A percentile compares a stretch with the other conserved stretches of the same genome.
Evolutionary conservation across 345 rosid species (phyloP).

Genomic region (Brassica napus): DNA sequence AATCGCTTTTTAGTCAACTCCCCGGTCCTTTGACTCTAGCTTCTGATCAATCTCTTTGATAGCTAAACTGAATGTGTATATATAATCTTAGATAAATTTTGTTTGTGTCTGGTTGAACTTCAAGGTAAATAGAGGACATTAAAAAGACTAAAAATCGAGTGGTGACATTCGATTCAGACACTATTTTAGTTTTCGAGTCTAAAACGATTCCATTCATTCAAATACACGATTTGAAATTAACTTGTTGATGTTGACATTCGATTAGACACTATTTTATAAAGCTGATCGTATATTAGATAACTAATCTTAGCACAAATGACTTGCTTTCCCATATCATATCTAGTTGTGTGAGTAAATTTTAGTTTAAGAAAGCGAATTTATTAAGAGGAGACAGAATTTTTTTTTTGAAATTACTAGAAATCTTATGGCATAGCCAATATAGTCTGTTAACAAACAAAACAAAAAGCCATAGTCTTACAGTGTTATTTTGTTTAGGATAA

Average conservation of each 20-base stretch:
- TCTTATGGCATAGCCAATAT: conserved; percentile 9
- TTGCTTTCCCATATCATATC: not conserved
- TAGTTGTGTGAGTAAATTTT: conserved; percentile 1
- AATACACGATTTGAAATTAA: not conserved
- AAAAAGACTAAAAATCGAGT: no score
- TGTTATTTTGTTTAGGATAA: not conserved
- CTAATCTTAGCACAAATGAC: not conserved
- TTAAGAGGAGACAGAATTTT: not conserved
- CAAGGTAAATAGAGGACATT: no score
- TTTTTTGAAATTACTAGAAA: not conserved
- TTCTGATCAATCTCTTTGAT: no score
- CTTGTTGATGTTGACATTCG: no score
- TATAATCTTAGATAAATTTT: no score
- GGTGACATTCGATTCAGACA: no score
- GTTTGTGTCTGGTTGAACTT: no score
- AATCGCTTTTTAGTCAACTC: conserved; percentile 6
- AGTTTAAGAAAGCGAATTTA: not conserved
- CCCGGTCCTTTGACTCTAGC: no score
- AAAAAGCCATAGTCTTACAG: not conserved
- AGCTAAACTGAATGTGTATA: no score
- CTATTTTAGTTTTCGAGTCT: no score
- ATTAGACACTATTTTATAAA: not conserved
- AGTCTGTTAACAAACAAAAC: not conserved
- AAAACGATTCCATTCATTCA: not conserved
- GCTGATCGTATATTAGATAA: not conserved